phyloP scores from a whole-genome alignment of 2,329 filamentous ascomycete species.

The Aspergillus floridensis region DNA sequence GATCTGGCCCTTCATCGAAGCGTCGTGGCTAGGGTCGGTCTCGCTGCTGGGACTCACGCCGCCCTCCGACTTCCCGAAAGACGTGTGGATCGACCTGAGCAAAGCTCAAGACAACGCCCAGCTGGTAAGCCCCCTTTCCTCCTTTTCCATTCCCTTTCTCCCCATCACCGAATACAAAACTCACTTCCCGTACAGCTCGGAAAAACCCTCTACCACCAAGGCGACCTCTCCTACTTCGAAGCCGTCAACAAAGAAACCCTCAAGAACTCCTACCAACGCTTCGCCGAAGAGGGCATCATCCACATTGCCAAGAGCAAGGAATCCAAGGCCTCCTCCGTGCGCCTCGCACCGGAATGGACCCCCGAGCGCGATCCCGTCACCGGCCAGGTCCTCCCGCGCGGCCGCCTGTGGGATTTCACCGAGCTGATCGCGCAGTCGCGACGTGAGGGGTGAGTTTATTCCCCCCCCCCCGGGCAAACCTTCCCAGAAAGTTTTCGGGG shows the following conservation, averaged over 20 bases:
- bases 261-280: conserved; percentile 85
- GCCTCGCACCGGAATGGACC: conserved; percentile 71
- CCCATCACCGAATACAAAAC: background rate
- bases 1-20: conserved; percentile 97
- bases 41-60: conserved; percentile 83
- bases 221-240: conserved; percentile 95
- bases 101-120: conserved; percentile 81
- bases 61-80: conserved; percentile 57
- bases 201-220: conserved; percentile 96
- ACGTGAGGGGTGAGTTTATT: conserved; percentile 64
- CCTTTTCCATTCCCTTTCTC: too few species aligned
- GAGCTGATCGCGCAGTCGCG: conserved; percentile 80
- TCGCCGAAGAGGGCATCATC: conserved; percentile 88
- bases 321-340: conserved; percentile 47
- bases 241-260: conserved; percentile 97
- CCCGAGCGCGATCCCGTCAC: conserved; percentile 63
- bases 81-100: conserved; percentile 73
- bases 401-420: conserved; percentile 86
- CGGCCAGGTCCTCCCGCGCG: conserved; percentile 64
- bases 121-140: conserved; percentile 53
- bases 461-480: background rate
- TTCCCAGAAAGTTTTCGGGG: too few species aligned
- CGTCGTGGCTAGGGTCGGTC: conserved; percentile 86
- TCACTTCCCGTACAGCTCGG: conserved; percentile 56
- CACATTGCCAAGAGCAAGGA: conserved; percentile 68